Evolutionary conservation across 805 yeast genomes (phyloP).

Genomic region (Cyberlindnera americana): DNA sequence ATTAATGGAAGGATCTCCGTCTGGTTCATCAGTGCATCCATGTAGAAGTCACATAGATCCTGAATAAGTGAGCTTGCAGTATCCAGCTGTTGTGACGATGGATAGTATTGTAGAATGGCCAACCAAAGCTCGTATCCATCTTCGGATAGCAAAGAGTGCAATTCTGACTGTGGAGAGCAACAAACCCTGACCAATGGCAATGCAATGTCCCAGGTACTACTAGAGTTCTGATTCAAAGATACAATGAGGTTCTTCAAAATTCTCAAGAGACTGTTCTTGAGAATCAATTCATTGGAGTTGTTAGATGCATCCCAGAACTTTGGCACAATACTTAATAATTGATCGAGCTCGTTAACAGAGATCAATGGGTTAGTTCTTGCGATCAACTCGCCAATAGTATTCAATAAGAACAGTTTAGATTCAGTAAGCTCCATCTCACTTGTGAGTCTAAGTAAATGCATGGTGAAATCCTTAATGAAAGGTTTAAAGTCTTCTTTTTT

Average conservation of each 20-base stretch:
- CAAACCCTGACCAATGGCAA: conserved; percentile 60
- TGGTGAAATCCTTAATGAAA: conserved; percentile 50
- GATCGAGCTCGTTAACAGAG: conserved; percentile 45
- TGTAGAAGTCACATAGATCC: conserved; percentile 33
- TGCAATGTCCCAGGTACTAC: conserved; percentile 49
- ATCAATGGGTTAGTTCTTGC: conserved; percentile 64
- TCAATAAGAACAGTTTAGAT: conserved; percentile 69
- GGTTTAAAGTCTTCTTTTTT: conserved; percentile 64
- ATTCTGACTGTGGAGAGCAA: conserved; percentile 58
- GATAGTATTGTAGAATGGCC: conserved; percentile 60
- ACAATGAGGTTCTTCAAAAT: conserved; percentile 52
- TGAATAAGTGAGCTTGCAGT: conserved; percentile 19
- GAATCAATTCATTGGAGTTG: conserved; percentile 39
- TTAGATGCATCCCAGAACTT: conserved; percentile 66
- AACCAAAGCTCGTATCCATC: conserved; percentile 88
- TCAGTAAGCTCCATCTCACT: conserved; percentile 58
- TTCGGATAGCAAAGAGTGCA: conserved; percentile 60
- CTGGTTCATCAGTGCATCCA: conserved; percentile 58
- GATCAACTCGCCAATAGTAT: conserved; percentile 60
- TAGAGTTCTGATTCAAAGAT: conserved; percentile 52
- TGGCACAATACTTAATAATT: conserved; percentile 60
- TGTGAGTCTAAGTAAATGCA: conserved; percentile 47
- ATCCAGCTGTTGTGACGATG: conserved; percentile 28
- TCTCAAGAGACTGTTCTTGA: conserved; percentile 50
- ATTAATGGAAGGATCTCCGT: conserved; percentile 72